Base-by-base conservation (phyloP, 306 rosid species). In the Malus asiatica region DNA sequence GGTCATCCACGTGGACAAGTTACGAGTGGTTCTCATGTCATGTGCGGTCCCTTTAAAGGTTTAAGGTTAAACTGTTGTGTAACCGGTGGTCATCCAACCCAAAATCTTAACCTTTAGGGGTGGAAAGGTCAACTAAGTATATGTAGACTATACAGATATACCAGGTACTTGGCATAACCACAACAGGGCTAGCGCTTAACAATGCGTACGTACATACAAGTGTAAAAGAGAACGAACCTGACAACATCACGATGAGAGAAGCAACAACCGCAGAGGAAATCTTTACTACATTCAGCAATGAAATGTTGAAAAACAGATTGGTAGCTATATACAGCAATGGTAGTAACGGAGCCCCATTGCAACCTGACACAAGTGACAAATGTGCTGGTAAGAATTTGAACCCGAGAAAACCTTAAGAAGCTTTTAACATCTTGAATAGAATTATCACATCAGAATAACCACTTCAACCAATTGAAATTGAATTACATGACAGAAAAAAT, bases 281-380 rank as follows among this genome's bases (percentile, higher is more conserved):
- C 83, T 93, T 93, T 64, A 93, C 90, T 38, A 86, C 89, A 52
- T 82, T 82, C 74, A 93, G 96, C 77, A 87, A 57, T 52, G 93
- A 89, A 60, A 93, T 87, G 80, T 93, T 93, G 88, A 91, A 93
- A 70, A 88, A 77, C 75, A 93, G 83, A 84, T 93, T 93, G 69
- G 81, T 84, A 63, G 78, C 20, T 78, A 93, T 66, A 70, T 91
- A 93, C 58, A 93, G 97, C 71, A 91, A 80, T 11, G 97, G 98
- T 68, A 93, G 98, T 86, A 86, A 83, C 58, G 97, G 97, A 66
- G 98, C 92, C 25, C 98, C 98, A 52, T 77, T 81, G 76, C 97
- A 91, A 85, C 83, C 96, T 93, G 88, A 76, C 75, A 81, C 52
- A 61, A 33, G 68, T 27, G 61, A 44, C 5, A n/a, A 62, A 64